phyloP scores from a whole-genome alignment of 305 asterid genomes.

The Galium porrigens region DNA sequence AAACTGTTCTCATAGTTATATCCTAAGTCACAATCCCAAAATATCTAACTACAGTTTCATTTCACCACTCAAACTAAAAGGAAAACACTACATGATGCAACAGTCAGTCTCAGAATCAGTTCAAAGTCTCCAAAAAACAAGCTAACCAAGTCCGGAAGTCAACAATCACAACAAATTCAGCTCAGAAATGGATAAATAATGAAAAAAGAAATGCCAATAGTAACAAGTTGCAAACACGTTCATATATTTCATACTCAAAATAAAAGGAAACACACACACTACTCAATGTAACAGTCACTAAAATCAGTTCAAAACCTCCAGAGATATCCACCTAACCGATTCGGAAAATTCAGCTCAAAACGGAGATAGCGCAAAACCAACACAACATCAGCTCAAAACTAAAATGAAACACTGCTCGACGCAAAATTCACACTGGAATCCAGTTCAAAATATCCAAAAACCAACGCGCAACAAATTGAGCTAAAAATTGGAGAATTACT shows the following conservation, averaged over 20 bases:
- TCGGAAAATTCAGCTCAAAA: background rate
- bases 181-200: background rate
- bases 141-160: background rate
- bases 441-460: background rate
- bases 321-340: background rate
- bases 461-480: background rate
- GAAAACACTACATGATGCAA: background rate
- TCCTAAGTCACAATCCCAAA: background rate
- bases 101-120: background rate
- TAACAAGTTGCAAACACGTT: background rate
- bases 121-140: constrained; percentile 3
- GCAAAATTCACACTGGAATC: background rate
- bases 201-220: background rate
- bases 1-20: background rate
- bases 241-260: background rate
- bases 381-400: background rate
- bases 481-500: background rate
- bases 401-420: background rate
- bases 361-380: background rate
- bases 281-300: background rate
- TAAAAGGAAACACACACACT: background rate
- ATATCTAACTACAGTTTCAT: background rate
- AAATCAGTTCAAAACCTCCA: constrained; percentile 3
- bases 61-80: constrained; percentile 1
- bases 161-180: background rate